A percentile compares a stretch with the other conserved stretches of the same genome.
These are phyloP conservation scores for Macadamia integrifolia DNA, from an alignment of 164 flowering plant genomes.

Conservation along the genomic window DNA sequence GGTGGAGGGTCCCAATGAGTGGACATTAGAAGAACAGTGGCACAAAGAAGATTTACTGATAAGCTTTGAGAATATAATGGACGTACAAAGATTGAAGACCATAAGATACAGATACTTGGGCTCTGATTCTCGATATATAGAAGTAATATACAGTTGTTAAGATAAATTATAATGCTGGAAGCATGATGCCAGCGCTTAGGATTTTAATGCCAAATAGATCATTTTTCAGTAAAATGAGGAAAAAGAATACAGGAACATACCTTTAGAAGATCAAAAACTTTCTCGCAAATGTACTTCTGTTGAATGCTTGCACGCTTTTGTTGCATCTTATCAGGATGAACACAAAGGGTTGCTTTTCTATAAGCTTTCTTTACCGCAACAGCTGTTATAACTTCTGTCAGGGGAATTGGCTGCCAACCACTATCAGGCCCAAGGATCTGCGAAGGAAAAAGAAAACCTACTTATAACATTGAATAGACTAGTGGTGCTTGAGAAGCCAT, in stretches of 20 bases:
- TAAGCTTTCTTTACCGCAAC: constrained; percentile 83
- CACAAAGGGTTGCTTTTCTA: constrained; percentile 81
- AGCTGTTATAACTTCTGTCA: constrained; percentile 72
- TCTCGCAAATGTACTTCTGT: constrained; percentile 88
- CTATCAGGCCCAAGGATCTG: constrained; percentile 92
- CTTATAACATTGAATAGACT: background rate
- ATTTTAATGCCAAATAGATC: background rate
- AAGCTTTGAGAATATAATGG: too few species aligned
- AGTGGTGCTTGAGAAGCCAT: background rate
- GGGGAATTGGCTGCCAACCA: constrained; percentile 88
- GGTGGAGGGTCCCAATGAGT: too few species aligned
- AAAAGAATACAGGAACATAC: constrained; percentile 25
- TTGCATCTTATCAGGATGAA: constrained; percentile 93
- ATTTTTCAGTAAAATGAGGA: background rate
- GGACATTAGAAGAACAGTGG: too few species aligned
- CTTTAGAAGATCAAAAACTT: constrained; percentile 95
- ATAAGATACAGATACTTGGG: too few species aligned
- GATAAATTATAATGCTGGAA: too few species aligned
- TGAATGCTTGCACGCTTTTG: constrained; percentile 86
- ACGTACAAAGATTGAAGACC: too few species aligned
- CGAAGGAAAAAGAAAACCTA: background rate
- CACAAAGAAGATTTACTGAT: too few species aligned
- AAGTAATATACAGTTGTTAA: too few species aligned
- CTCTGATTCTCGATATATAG: too few species aligned
- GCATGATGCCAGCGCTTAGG: background rate